These are phyloP conservation scores for Russula abietina DNA, from an alignment of 768 basidiomycete species.

Conservation along the genomic window DNA sequence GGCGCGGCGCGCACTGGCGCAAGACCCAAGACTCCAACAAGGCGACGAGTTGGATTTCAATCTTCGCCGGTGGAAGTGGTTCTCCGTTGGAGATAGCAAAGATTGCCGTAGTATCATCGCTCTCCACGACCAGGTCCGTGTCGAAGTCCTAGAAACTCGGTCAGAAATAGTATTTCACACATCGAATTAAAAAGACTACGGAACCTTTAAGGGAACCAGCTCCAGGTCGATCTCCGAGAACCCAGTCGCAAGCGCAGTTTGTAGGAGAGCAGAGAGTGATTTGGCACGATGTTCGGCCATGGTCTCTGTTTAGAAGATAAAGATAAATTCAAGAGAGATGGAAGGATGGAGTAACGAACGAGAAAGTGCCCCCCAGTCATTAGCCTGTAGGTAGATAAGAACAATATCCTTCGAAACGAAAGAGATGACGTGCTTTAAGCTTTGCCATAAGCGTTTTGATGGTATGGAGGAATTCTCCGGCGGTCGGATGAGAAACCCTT, in stretches of 20 bases:
- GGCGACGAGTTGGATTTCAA: slow-evolving; percentile 28
- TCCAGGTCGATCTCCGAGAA: slow-evolving; percentile 41
- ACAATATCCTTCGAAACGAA: neutral
- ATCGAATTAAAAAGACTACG: neutral
- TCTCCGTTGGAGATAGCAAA: slow-evolving; percentile 32
- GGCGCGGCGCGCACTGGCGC: slow-evolving; percentile 32
- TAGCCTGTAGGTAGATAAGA: slow-evolving; percentile 36
- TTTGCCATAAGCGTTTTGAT: slow-evolving; percentile 20
- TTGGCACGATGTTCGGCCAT: slow-evolving; percentile 43
- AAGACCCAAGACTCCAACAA: slow-evolving; percentile 31
- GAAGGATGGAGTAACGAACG: slow-evolving; percentile 36
- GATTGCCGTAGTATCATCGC: slow-evolving; percentile 33
- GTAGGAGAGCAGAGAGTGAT: slow-evolving; percentile 36
- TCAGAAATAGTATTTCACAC: neutral
- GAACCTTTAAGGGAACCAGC: slow-evolving; percentile 46
- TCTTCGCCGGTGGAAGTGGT: slow-evolving; percentile 21
- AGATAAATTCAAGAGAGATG: neutral
- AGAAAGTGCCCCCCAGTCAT: slow-evolving; percentile 60
- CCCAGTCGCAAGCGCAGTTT: slow-evolving; percentile 46
- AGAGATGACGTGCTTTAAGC: neutral
- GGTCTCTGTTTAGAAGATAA: slow-evolving; percentile 35
- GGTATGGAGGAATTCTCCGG: slow-evolving; percentile 41
- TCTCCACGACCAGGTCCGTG: slow-evolving; percentile 39
- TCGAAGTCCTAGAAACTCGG: slow-evolving; percentile 43
- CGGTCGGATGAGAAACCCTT: slow-evolving; percentile 42